Evolutionary conservation across 129 eudicot species (phyloP).

Genomic region (Apium graveolens): DNA sequence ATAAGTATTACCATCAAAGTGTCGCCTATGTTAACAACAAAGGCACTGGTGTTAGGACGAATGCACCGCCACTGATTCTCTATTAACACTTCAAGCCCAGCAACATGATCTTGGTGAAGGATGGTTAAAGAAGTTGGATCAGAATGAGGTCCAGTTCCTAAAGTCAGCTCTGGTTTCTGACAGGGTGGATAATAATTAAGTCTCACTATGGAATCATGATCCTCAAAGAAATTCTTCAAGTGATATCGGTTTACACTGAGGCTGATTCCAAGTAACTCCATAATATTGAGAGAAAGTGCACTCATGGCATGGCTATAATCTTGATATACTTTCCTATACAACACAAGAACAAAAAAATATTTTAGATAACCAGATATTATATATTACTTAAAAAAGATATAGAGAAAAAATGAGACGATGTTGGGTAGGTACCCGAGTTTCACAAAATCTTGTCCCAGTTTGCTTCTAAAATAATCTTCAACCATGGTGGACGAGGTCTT

Average conservation of each 20-base stretch:
- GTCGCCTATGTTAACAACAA: conserved; percentile 29
- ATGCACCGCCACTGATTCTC: conserved; percentile 53
- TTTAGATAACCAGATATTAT: neutral
- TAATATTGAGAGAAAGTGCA: conserved; percentile 48
- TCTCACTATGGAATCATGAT: conserved; percentile 47
- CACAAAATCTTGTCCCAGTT: conserved; percentile 5
- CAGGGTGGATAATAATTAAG: conserved; percentile 62
- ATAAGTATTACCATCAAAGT: conserved; percentile 50
- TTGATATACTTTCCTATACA: conserved; percentile 44
- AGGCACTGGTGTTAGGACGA: conserved; percentile 33
- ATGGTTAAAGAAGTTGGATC: conserved; percentile 63
- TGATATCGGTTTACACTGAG: conserved; percentile 35
- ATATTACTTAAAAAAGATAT: neutral
- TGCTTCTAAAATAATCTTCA: conserved; percentile 33
- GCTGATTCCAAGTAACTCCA: conserved; percentile 56
- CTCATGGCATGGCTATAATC: conserved; percentile 53
- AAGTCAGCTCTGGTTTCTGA: conserved; percentile 51
- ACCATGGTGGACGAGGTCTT: conserved; percentile 22
- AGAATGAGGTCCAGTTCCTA: conserved; percentile 66
- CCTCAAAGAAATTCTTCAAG: conserved; percentile 41
- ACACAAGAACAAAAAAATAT: neutral
- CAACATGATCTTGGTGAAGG: conserved; percentile 57
- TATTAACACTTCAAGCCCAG: conserved; percentile 52
- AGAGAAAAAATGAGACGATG: neutral
- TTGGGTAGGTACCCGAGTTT: neutral